phyloP scores from a whole-genome alignment of 805 yeast genomes.

The Spathaspora girioi region DNA sequence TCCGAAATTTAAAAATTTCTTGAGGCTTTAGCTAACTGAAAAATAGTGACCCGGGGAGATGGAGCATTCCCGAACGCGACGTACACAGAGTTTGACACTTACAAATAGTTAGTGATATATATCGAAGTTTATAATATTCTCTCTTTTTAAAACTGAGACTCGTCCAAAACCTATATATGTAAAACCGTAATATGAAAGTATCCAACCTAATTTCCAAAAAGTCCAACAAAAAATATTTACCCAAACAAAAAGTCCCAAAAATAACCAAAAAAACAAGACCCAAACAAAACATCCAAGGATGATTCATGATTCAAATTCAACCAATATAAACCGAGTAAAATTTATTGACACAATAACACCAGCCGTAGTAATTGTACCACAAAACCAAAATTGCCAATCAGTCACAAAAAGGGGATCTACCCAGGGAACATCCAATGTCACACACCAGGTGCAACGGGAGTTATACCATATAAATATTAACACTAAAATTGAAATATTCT shows the following conservation, averaged over 20 bases:
- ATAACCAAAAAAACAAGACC: background rate
- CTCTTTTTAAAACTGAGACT: background rate
- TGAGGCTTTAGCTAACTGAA: too few relatives aligned
- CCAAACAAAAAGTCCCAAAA: background rate
- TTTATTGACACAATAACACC: background rate
- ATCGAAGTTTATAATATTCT: background rate
- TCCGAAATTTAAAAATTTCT: background rate
- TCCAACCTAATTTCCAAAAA: background rate
- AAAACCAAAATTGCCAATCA: too few relatives aligned
- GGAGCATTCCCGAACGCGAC: too few relatives aligned
- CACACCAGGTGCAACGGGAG: background rate
- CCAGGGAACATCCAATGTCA: background rate
- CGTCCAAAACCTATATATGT: background rate
- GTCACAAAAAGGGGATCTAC: background rate
- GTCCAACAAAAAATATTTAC: background rate
- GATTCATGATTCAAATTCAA: background rate
- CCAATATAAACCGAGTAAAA: background rate
- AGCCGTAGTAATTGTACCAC: too few relatives aligned
- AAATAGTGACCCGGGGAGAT: too few relatives aligned
- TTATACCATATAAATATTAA: slow-evolving; percentile 6
- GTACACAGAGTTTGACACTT: too few relatives aligned
- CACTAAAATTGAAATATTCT: slow-evolving; percentile 5
- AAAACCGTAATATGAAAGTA: too few relatives aligned
- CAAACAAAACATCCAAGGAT: background rate
- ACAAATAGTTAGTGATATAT: too few relatives aligned